Percentiles rank a stretch among this genome's conserved stretches.
Evolutionary conservation across 2,329 filamentous ascomycete species (phyloP).

Genomic region (Colletotrichum agaves): DNA sequence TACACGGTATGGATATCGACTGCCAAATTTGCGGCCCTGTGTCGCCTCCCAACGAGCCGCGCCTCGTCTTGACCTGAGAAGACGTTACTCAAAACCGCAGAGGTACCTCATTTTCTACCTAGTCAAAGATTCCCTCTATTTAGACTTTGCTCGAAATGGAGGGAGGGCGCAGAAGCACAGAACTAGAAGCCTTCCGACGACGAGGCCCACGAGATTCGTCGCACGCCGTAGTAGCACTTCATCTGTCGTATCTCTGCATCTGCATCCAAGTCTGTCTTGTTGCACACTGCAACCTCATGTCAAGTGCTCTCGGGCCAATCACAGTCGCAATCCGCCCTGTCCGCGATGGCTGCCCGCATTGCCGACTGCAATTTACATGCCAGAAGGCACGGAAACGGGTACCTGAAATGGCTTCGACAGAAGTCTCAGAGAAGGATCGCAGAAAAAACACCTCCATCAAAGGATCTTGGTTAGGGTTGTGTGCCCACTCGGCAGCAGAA

Average conservation of each 20-base stretch:
- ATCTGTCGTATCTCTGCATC: conserved; percentile 22
- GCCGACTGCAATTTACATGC: conserved; percentile 4
- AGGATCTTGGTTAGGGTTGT: conserved; percentile 11
- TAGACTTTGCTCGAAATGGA: neutral
- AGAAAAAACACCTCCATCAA: neutral
- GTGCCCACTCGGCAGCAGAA: neutral
- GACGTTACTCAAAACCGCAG: neutral
- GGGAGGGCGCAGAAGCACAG: conserved; percentile 4
- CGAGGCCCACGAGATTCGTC: conserved; percentile 14
- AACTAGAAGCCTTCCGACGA: conserved; percentile 6
- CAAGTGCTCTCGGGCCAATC: conserved; percentile 21
- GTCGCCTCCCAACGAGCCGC: conserved; percentile 1
- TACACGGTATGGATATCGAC: conserved; percentile 8
- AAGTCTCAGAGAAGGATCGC: conserved; percentile 14
- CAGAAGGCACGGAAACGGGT: neutral
- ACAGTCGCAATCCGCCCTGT: neutral
- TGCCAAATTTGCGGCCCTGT: neutral
- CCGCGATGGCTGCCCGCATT: conserved; percentile 4
- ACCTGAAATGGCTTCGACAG: conserved; percentile 13
- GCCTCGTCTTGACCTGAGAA: neutral
- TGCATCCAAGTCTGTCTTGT: conserved; percentile 5
- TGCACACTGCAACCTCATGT: conserved; percentile 4
- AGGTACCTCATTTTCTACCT: neutral
- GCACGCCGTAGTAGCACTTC: conserved; percentile 7
- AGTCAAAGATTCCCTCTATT: neutral